Evolutionary conservation across 116 monocot species (phyloP).

Genomic region (Papilionanthe hybrid): DNA sequence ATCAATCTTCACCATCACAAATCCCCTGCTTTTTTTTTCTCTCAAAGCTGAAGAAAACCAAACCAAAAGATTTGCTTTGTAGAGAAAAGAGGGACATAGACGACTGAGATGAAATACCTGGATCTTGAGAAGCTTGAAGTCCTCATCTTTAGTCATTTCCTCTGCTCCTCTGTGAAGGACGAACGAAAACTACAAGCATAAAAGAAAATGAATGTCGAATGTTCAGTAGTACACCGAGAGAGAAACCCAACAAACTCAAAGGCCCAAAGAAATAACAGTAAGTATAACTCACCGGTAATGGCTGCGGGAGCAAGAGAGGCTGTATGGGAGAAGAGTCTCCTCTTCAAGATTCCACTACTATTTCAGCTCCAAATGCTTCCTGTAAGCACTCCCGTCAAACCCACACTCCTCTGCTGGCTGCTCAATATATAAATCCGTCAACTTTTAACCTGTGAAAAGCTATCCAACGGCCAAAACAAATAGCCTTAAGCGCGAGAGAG

Average conservation of each 20-base stretch:
- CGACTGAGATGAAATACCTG: conserved; percentile 21
- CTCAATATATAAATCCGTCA: conserved; percentile 4
- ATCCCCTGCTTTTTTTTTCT: background rate
- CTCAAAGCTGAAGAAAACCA: background rate
- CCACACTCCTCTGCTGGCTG: background rate
- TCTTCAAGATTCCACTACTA: background rate
- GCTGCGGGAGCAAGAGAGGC: background rate
- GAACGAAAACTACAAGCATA: background rate
- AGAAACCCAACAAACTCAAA: background rate
- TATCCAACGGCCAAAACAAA: conserved; percentile 16
- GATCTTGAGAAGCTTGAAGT: conserved; percentile 54
- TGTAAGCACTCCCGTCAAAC: too few relatives aligned
- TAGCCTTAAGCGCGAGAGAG: background rate
- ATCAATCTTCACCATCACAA: background rate
- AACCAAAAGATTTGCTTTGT: background rate
- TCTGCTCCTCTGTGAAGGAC: background rate
- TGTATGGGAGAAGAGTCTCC: background rate
- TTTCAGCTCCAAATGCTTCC: background rate
- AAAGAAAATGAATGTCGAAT: background rate
- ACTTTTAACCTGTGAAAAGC: conserved; percentile 4
- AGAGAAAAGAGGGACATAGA: background rate
- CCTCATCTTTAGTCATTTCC: conserved; percentile 52
- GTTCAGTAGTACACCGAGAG: background rate
- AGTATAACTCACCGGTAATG: background rate
- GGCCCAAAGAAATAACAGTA: background rate